Evolutionary conservation across 495 filamentous ascomycete genomes (phyloP).

Genomic region (Diplogelasinospora grovesii): DNA sequence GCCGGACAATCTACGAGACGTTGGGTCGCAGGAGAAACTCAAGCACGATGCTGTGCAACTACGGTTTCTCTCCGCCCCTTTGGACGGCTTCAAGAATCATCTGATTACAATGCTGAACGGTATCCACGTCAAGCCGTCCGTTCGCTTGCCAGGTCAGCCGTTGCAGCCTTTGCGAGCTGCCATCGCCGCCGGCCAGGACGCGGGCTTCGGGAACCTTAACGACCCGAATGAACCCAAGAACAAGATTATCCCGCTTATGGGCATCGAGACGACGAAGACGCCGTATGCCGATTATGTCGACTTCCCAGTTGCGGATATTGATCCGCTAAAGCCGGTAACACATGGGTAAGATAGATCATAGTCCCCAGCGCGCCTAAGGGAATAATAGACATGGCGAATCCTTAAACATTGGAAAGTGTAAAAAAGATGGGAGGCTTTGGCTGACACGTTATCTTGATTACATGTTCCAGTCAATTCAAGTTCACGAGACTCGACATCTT

Average conservation of each 20-base stretch:
- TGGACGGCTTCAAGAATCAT: slow-evolving; percentile 36
- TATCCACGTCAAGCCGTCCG: slow-evolving; percentile 38
- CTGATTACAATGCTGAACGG: slow-evolving; percentile 38
- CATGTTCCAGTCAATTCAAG: not conserved
- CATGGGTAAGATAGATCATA: too few species aligned
- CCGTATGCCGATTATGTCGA: slow-evolving; percentile 23
- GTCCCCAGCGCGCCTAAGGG: too few species aligned
- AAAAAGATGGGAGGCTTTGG: too few species aligned
- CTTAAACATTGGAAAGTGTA: too few species aligned
- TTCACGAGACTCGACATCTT: too few species aligned
- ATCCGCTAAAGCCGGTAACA: slow-evolving; percentile 32
- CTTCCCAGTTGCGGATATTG: not conserved
- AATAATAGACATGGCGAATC: too few species aligned
- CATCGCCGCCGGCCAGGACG: slow-evolving; percentile 1
- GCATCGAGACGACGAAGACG: slow-evolving; percentile 18
- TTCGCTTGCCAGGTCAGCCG: not conserved
- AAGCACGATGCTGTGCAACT: slow-evolving; percentile 12
- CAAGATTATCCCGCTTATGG: slow-evolving; percentile 11
- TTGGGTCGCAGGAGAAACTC: too few species aligned
- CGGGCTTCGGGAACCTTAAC: too few species aligned
- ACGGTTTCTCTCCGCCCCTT: slow-evolving; percentile 30
- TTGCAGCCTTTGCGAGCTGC: slow-evolving; percentile 15
- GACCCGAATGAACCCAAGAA: too few species aligned
- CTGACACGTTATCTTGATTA: too few species aligned
- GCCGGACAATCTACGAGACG: not conserved